Conservation (phyloP, 768 basidiomycete genomes). For the Pleurotus sapidus region DNA sequence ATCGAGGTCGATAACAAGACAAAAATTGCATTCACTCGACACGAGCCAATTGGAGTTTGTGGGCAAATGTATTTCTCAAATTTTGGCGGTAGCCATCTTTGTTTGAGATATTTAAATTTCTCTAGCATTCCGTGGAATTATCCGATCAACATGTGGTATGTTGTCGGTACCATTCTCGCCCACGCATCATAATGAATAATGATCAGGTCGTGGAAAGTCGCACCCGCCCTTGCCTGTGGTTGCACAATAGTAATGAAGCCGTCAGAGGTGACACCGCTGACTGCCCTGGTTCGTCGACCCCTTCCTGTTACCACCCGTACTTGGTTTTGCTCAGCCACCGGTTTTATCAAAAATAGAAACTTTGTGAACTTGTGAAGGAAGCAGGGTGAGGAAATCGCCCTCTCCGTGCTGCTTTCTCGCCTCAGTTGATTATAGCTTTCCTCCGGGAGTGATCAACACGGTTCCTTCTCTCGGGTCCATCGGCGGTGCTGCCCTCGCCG, state of each 20-base stretch:
- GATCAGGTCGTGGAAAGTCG: constrained; percentile 84
- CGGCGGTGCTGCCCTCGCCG: constrained; percentile 82
- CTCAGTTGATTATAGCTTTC: constrained; percentile 53
- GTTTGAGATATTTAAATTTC: constrained; percentile 4
- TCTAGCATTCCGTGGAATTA: constrained; percentile 91
- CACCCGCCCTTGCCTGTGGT: constrained; percentile 86
- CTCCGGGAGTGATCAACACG: constrained; percentile 88
- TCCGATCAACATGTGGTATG: constrained; percentile 82
- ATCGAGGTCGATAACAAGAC: constrained; percentile 78
- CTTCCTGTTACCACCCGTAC: constrained; percentile 1
- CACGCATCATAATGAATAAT: background rate
- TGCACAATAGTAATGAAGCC: constrained; percentile 97
- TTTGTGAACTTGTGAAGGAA: constrained; percentile 77
- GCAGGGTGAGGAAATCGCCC: constrained; percentile 60
- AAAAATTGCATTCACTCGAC: constrained; percentile 83
- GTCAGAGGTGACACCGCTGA: constrained; percentile 82
- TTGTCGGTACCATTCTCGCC: background rate
- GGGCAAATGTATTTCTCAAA: constrained; percentile 73
- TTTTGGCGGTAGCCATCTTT: background rate
- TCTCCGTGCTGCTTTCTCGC: background rate
- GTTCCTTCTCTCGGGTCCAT: constrained; percentile 78
- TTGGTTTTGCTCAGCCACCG: constrained; percentile 8
- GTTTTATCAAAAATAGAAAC: constrained; percentile 47
- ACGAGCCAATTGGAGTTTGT: constrained; percentile 93
- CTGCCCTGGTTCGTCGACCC: constrained; percentile 59